Evolutionary conservation across 768 basidiomycete species (phyloP), one percentile per base, ranked within the genome.

Genomic region (Lactarius psammicola): DNA sequence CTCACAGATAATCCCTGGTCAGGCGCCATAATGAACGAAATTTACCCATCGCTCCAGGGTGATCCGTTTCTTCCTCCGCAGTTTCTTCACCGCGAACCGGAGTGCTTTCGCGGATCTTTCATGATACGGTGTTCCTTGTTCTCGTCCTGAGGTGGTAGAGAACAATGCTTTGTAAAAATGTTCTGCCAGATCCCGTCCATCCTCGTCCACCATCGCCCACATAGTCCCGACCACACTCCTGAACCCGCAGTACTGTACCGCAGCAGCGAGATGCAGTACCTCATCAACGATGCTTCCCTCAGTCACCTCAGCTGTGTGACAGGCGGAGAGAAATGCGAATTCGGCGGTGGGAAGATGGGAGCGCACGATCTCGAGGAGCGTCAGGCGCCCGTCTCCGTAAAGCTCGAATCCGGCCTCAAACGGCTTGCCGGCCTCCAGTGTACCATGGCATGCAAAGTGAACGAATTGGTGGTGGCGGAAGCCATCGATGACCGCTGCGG

Each of bases 261-360:
- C 68, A 9, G 66, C 66, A 0, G 66, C 62, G 30, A 67, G 68
- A 33, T 64, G 61, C 6, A 67, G 46, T 3, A 33, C 28, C 30
- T 69, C 68, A 4, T 67, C 66, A 4, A 58, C 34, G 9, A 59
- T 42, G 13, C 34, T 55, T 6, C 56, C 28, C 15, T 60, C 42
- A 3, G 30, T 58, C 62, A 30, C 18, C 56, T 10, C 31, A 17
- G 20, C 56, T 18, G 54, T 44, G 36, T 49, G 46, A 26, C 46
- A 63, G 26, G 66, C 62, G 2, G 56, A 58, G 17, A 67, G 56
- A 17, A 67, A 49, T 2, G 46, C 46, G 23, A 49, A 26, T 49
- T 49, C 46, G 23, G 46, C 46, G 4, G 46, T 49, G 46, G 46
- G 46, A 11, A 49, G 46, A 26, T 49, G 46, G 23, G 46, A 23